Base-by-base conservation (phyloP, 805 yeast genomes). In the Teunomyces panamensis region DNA sequence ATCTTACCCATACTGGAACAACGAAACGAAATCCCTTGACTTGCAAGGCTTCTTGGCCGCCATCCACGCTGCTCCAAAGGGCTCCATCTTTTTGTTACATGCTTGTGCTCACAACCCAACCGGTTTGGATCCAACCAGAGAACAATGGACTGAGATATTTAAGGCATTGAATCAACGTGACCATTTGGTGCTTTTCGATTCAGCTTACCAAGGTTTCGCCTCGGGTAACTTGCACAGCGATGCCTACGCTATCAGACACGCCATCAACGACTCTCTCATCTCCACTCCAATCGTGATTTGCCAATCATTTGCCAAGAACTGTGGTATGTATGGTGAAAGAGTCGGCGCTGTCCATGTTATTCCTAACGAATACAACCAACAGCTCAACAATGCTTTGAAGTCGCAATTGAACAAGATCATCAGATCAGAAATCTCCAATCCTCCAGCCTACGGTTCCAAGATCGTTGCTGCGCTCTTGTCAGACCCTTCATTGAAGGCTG, bases 91-190 rank as follows among this genome's bases (percentile, higher is more conserved):
- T 57, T 68, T 92, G 49, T 75, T 92, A 50, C 99, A 92, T 64
- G 90, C 98, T 3, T 91, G 97, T 68, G 98, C 98, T 30, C 99
- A 92, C 71, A 92, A 92, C 68, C 98, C 99, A 50, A 92, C 98
- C 17, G 99, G 98, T 36, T 81, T 92, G 57, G 99, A 92, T 67
- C 98, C 98, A 48, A 81, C 87, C 2, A 73, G 75, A 49, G 86
- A 79, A 44, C 87, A 92, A 71, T 92, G 99, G 99, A 66, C 66
- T 41, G 57, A 74, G 59, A 84, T 94, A 45, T 75, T 88, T 41
- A 75, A 77, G 39, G 85, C 82, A 24, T 71, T 89, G 53, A 78
- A 80, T 55, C 63, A 69, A 49, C 75, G 80, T 49, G 71, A 79
- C 46, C 96, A 89, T 68, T 78, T 92, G 59, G 89, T 89, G 5